phyloP scores from a whole-genome alignment of 306 rosid species.

The Psophocarpus tetragonolobus region DNA sequence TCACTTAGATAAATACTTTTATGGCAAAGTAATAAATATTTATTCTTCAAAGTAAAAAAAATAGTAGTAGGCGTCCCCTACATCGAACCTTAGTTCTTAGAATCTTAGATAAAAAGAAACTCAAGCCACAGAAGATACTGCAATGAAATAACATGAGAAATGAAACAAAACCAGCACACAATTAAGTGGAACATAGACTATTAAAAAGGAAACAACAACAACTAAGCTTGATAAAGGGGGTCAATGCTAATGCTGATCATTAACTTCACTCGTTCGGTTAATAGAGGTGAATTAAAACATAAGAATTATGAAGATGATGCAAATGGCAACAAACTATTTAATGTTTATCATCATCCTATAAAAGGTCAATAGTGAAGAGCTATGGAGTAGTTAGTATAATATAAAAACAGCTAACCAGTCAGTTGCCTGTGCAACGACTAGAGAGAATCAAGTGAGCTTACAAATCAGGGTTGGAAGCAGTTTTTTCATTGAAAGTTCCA shows the following conservation, averaged over 20 bases:
- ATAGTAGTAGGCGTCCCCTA: not conserved
- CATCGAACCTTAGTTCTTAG: not conserved
- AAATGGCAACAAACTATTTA: not conserved
- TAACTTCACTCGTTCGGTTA: not conserved
- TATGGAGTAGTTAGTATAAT: not conserved
- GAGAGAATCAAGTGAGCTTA: conserved; percentile 42
- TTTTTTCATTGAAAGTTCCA: conserved; percentile 77
- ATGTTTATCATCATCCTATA: not conserved
- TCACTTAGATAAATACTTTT: not conserved
- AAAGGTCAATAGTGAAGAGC: not conserved
- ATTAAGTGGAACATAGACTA: not conserved
- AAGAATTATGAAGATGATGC: not conserved
- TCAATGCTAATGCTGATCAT: not conserved
- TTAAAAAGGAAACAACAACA: not conserved
- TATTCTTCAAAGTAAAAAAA: not conserved
- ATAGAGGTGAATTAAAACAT: too few relatives aligned
- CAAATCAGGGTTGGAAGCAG: conserved; percentile 71
- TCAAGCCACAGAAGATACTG: not conserved
- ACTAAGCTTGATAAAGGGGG: not conserved
- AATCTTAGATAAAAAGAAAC: not conserved
- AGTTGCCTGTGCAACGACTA: not conserved
- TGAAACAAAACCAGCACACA: not conserved
- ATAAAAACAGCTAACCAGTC: not conserved
- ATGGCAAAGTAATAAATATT: not conserved
- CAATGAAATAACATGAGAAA: not conserved